Base-by-base conservation (phyloP, 306 rosid genomes). In the Hippophae gyantsensis region DNA sequence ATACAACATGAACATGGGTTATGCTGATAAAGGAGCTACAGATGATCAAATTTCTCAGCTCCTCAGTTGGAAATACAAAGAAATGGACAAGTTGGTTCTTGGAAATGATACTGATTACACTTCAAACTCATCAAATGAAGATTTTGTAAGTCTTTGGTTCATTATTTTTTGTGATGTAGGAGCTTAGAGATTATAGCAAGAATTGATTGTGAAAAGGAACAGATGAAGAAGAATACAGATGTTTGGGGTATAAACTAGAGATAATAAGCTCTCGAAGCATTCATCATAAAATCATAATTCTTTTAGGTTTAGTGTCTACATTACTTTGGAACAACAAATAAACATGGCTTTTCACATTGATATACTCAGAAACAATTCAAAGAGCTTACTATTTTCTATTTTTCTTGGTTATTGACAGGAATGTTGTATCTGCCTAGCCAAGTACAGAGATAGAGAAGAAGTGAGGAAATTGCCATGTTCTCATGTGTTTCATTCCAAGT, bases 381-480 rank as follows among this genome's bases (percentile, higher is more conserved):
- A 42, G 48, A 6, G 14, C 48, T 64, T 41, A 71, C 53, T 71
- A 57, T 42, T 51, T 49, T 72, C 59, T 54, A 14, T 13, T 63
- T 42, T 49, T 54, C 6, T 52, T 9, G 67, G 25, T 23, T 58
- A 53, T 25, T 79, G 58, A 54, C 77, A 92, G 98, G 95, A 92
- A 64, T 92, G 98, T 18, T 92, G 98, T 66, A 92, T 92, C 54
- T 92, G 98, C 82, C 81, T 92, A 51, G 81, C 90, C 42, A 83
- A 78, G 70, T 92, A 92, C 66, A 80, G 69, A 68, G 95, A 85
- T 10, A 74, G 74, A 66, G 99, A 92, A 60, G 96, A 88, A 80
- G 79, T 92, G 58, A 84, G 93, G 69, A 72, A 78, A 72, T 66
- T 92, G 76, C 95, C 93, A 11, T 92, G 99, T 64, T 81, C 81